These are phyloP conservation scores for Erodium texanum DNA, from an alignment of 441 rosid genomes.

Conservation along the genomic window DNA sequence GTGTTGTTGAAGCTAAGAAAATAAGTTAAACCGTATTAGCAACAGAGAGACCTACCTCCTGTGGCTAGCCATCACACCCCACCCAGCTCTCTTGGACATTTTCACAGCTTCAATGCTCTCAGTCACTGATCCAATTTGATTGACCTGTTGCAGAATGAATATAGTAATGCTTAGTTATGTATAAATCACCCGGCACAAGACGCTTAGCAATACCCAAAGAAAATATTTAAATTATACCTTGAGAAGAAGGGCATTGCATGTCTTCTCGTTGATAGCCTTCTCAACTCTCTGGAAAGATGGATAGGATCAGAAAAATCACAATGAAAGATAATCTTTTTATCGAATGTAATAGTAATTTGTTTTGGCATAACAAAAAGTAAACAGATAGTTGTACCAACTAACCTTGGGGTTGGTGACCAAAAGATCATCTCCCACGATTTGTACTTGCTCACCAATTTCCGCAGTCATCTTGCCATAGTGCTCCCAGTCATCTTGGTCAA, in stretches of 20 bases:
- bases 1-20: neutral
- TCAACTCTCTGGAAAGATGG: constrained; percentile 62
- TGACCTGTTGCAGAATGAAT: constrained; percentile 42
- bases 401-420: constrained; percentile 98
- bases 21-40: neutral
- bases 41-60: constrained; percentile 20
- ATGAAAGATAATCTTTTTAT: neutral
- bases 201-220: neutral
- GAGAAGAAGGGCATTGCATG: constrained; percentile 95
- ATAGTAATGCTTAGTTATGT: neutral
- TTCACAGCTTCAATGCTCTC: constrained; percentile 59
- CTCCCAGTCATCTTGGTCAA: constrained; percentile 98
- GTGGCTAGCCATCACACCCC: constrained; percentile 99
- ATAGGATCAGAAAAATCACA: neutral
- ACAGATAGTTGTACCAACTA: constrained; percentile 5
- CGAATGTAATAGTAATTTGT: neutral
- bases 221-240: constrained; percentile 37
- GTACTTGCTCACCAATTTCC: constrained; percentile 71
- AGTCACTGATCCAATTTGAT: constrained; percentile 85
- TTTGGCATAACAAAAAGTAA: too few species aligned
- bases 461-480: constrained; percentile 63
- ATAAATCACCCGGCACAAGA: neutral
- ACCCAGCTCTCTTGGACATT: constrained; percentile 92
- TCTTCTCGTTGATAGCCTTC: constrained; percentile 73
- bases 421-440: constrained; percentile 50